Evolutionary conservation across 331 rosid species (phyloP), one percentile per base, ranked within the genome.

Genomic region (Telfairia occidentalis): DNA sequence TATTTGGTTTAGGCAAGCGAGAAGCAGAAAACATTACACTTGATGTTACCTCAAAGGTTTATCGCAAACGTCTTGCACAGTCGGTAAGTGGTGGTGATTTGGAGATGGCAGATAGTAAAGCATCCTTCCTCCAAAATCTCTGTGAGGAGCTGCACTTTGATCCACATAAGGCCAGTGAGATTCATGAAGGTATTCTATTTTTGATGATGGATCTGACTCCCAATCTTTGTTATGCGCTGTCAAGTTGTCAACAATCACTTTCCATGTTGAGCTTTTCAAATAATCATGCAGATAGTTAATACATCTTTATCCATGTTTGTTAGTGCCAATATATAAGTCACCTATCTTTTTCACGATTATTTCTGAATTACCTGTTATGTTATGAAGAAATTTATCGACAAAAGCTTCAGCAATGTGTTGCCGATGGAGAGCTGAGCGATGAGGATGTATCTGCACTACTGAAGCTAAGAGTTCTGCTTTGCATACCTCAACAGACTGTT

Each of bases 91-190:
- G 78, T 49, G 96, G 97, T 40, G 87, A 87, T 64, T 82, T 95
- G 78, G 96, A 95, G 80, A 78, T 84, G 74, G 96, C 99, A 67
- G 96, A 95, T 82, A 92, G 99, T 81, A 95, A 95, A 84, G 99
- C 99, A 29, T 84, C 90, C 23, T 95, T 88, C 87, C 99, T 95
- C 81, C 99, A 95, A 86, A 87, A 84, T 76, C 82, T 95, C 42
- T 95, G 99, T 78, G 93, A 90, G 59, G 84, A 88, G 80, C 84
- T 95, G 82, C 90, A 87, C 75, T 91, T 90, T 84, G 96, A 95
- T 85, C 93, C 99, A 21, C 83, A 85, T 76, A 95, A 87, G 87
- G 99, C 97, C 71, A 85, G 92, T 69, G 88, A 81, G 82, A 89
- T 92, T 78, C 99, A 95, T 81, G 89, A 89, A 87, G 99, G 99